phyloP scores from a whole-genome alignment of 352 stramenopile species.

The Salisapilia sapeloensis region DNA sequence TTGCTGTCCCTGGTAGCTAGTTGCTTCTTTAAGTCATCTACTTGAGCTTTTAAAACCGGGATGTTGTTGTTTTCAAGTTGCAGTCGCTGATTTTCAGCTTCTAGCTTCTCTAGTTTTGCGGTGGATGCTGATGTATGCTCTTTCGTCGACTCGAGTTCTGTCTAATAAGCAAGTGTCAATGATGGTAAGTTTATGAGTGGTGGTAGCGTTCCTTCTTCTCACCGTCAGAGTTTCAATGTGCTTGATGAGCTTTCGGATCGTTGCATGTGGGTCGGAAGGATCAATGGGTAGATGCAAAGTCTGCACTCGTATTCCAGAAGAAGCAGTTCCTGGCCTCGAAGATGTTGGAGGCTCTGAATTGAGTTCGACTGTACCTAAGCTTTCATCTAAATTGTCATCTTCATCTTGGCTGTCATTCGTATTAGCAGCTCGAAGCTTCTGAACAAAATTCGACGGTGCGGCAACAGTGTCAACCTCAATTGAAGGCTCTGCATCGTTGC shows the following conservation, averaged over 20 bases:
- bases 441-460: slow-evolving; percentile 1
- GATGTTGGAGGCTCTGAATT: not conserved
- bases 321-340: slow-evolving; percentile 6
- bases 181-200: too few relatives aligned
- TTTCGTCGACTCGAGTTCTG: too few relatives aligned
- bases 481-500: slow-evolving; percentile 2
- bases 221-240: slow-evolving; percentile 70
- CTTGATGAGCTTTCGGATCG: slow-evolving; percentile 67
- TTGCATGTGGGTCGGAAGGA: slow-evolving; percentile 64
- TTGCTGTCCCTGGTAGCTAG: too few relatives aligned
- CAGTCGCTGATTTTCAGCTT: slow-evolving; percentile 49
- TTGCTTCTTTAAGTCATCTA: slow-evolving; percentile 45
- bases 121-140: too few relatives aligned
- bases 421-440: slow-evolving; percentile 28
- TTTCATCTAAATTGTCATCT: slow-evolving; percentile 1
- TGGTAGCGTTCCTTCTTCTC: slow-evolving; percentile 2
- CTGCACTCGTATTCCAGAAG: slow-evolving; percentile 6
- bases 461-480: slow-evolving; percentile 1
- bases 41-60: slow-evolving; percentile 53
- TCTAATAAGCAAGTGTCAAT: too few relatives aligned
- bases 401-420: slow-evolving; percentile 15
- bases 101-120: slow-evolving; percentile 37
- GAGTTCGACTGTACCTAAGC: not conserved
- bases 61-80: slow-evolving; percentile 80
- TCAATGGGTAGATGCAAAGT: slow-evolving; percentile 50